Evolutionary conservation across 257 asterid genomes (phyloP).

Genomic region (Capsicum rhomboideum): DNA sequence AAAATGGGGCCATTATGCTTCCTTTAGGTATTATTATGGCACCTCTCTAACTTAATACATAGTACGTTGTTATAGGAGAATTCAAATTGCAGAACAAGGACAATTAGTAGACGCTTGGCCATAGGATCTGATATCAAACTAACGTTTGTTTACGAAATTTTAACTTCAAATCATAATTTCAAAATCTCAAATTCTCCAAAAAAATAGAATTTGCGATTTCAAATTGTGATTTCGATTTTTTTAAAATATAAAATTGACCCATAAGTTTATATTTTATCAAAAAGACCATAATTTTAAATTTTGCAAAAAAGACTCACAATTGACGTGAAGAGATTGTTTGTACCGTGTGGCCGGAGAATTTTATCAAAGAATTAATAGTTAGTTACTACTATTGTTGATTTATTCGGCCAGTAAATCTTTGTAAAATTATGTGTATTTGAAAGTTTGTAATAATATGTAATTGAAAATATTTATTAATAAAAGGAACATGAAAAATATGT

Average conservation of each 20-base stretch:
- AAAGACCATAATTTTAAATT: background rate
- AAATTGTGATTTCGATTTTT: background rate
- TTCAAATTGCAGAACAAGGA: background rate
- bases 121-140: background rate
- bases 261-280: background rate
- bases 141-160: no score
- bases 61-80: background rate
- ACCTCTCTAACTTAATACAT: background rate
- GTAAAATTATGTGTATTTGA: no score
- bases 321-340: background rate
- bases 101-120: background rate
- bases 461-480: background rate
- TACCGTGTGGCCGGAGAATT: background rate
- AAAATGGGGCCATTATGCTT: conserved; percentile 2
- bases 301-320: background rate
- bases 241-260: background rate
- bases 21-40: background rate
- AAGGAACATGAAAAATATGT: background rate
- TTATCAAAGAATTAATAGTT: background rate
- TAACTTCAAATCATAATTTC: background rate
- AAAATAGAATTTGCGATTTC: background rate
- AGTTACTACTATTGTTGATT: background rate
- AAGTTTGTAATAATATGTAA: background rate
- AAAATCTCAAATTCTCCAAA: background rate
- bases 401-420: no score